phyloP scores from a whole-genome alignment of 1,284 basidiomycete species.

The Phenoliferia sp. region DNA sequence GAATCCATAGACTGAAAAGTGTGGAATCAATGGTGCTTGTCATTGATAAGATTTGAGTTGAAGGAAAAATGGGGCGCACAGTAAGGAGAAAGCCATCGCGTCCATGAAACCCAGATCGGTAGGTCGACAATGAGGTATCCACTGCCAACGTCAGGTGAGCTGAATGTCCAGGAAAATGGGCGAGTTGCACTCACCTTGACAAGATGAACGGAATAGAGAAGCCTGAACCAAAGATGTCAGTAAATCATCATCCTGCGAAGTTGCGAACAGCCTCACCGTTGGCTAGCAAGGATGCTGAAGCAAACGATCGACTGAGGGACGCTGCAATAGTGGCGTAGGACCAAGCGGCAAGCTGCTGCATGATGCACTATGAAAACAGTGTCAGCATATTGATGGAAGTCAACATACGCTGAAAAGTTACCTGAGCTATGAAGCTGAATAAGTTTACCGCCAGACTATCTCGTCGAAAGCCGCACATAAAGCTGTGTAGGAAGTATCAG shows the following conservation, averaged over 20 bases:
- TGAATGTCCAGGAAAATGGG: too few species aligned
- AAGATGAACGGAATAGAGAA: constrained; percentile 39
- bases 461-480: constrained; percentile 43
- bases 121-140: constrained; percentile 43
- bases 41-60: background rate
- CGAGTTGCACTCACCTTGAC: too few species aligned
- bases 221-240: constrained; percentile 39
- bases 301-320: constrained; percentile 43
- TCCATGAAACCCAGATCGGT: constrained; percentile 36
- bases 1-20: constrained; percentile 34
- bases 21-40: too few species aligned
- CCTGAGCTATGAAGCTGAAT: constrained; percentile 45
- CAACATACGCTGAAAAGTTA: constrained; percentile 13
- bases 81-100: constrained; percentile 24
- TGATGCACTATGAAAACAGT: constrained; percentile 16
- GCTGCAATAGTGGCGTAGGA: constrained; percentile 45
- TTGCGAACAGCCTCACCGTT: constrained; percentile 35
- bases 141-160: too few species aligned
- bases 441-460: constrained; percentile 45
- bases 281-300: constrained; percentile 42
- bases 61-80: too few species aligned
- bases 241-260: constrained; percentile 37
- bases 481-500: background rate
- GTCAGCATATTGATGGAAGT: background rate
- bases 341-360: constrained; percentile 44